Conservation (phyloP, 148 eudicot species). For the Amaranthus hypochondriacus region DNA sequence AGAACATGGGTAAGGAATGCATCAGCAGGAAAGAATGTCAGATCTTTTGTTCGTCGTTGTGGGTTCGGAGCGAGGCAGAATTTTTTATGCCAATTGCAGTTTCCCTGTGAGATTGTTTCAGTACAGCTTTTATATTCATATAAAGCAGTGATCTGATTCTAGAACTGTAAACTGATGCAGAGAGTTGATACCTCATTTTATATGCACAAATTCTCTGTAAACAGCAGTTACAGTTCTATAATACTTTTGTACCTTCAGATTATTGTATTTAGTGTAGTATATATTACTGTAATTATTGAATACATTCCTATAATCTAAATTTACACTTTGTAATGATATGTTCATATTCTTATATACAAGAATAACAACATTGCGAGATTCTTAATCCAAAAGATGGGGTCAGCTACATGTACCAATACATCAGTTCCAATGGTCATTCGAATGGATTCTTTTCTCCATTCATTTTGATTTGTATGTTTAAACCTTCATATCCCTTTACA, state of each 20-base stretch:
- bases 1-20: slow-evolving; percentile 26
- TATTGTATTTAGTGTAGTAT: slow-evolving; percentile 1
- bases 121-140: slow-evolving; percentile 33
- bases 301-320: too few species aligned
- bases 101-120: slow-evolving; percentile 18
- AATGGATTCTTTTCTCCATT: too few species aligned
- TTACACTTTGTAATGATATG: background rate
- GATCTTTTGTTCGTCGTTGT: slow-evolving; percentile 22
- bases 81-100: slow-evolving; percentile 24
- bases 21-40: slow-evolving; percentile 16
- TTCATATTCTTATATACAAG: too few species aligned
- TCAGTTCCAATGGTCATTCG: too few species aligned
- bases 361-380: too few species aligned
- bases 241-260: slow-evolving; percentile 10
- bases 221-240: background rate
- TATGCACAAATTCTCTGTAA: slow-evolving; percentile 1
- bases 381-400: too few species aligned
- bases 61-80: slow-evolving; percentile 32
- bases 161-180: slow-evolving; percentile 6
- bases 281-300: slow-evolving; percentile 1
- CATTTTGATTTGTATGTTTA: too few species aligned
- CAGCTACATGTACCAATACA: too few species aligned
- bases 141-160: slow-evolving; percentile 30
- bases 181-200: background rate
- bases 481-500: too few species aligned